These are phyloP conservation scores for Gypsophila paniculata DNA, from an alignment of 179 eudicot genomes.

Conservation along the genomic window DNA sequence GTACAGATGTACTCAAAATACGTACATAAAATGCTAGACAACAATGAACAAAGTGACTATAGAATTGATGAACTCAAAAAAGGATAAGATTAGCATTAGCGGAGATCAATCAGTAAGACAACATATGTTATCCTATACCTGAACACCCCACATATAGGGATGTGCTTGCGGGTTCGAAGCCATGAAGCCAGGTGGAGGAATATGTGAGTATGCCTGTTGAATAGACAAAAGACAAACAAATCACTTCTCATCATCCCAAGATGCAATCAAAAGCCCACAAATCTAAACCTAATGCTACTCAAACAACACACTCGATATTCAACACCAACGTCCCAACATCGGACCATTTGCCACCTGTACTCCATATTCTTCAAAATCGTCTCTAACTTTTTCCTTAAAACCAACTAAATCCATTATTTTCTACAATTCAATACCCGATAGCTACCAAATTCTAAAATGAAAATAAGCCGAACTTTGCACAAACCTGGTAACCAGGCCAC, in stretches of 20 bases:
- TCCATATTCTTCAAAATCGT: background rate
- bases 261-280: background rate
- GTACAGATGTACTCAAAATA: background rate
- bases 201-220: slow-evolving; percentile 82
- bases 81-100: background rate
- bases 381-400: background rate
- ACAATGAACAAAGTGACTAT: background rate
- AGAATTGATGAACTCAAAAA: background rate
- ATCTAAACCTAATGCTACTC: slow-evolving; percentile 14
- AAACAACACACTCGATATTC: slow-evolving; percentile 6
- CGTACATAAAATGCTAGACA: background rate
- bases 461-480: background rate
- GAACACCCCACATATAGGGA: slow-evolving; percentile 99
- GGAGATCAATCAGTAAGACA: background rate
- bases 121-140: slow-evolving; percentile 41
- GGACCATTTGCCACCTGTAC: background rate
- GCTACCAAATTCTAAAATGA: background rate
- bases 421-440: background rate
- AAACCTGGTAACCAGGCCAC: slow-evolving; percentile 97
- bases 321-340: background rate
- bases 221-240: slow-evolving; percentile 14
- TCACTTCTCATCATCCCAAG: slow-evolving; percentile 6
- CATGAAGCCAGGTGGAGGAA: slow-evolving; percentile 87
- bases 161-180: slow-evolving; percentile 94
- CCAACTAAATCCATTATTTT: background rate